Evolutionary conservation across 164 flowering plant genomes (phyloP), one percentile per base, ranked within the genome.

Genomic region (Macadamia integrifolia): DNA sequence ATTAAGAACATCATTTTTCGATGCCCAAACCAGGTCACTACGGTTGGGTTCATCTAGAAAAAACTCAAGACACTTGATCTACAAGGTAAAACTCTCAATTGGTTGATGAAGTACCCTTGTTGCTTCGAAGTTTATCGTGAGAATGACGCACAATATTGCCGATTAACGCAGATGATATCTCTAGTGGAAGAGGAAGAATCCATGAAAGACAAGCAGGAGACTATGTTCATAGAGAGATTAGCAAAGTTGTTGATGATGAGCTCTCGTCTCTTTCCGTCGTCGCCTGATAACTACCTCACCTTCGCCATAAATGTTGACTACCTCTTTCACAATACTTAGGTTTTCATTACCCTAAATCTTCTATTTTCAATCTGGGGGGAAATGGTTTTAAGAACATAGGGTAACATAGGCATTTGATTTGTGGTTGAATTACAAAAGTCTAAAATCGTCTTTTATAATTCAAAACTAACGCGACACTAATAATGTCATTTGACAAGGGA

Each of bases 41-140:
- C 94, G 6, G 76, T 90, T 46, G 73, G 74, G 43, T 76, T 75
- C 73, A 78, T 92, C 43, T 98, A 95, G 76, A 88, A 83, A 73
- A 92, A 89, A 80, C 92, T 92, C 82, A 90, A 88, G 71, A 80
- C 85, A 57, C 92, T 92, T 15, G 96, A 92, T 77, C 93, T 89
- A 50, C 92, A 89, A 69, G 99, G 98, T 7, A 85, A 84, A 52
- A 96, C 99, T 59, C 86, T 85, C 56, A 95, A 90, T 62, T 92
- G 98, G 97, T 76, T 95, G 7, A 85, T 80, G 18, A 92, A 92
- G 42, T 92, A 92, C 72, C 96, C 98, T 7, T 87, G 98, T 73
- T 95, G 99, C 79, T 95, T 83, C 61, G 88, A 92, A 32, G 80
- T 88, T 3, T 84, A 81, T 68, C 66, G 71, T 0, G 76, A 83